phyloP scores from a whole-genome alignment of 495 filamentous ascomycete genomes.

The Pyrenopolyporus hunteri region DNA sequence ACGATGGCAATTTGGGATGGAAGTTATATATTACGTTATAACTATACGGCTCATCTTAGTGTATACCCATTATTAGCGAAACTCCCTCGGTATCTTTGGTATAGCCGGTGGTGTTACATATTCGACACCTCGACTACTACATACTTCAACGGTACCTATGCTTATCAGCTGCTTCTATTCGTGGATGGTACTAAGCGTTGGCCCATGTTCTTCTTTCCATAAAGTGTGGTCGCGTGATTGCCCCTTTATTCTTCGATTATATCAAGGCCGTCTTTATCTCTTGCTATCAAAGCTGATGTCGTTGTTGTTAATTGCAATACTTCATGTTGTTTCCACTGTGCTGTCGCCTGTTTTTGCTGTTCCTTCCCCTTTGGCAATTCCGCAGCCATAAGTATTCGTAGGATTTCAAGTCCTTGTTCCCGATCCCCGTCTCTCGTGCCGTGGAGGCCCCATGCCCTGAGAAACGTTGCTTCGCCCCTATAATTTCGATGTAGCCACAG shows the following conservation, averaged over 20 bases:
- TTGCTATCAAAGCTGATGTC: background rate
- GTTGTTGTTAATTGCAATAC: too few species aligned
- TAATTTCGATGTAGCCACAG: constrained; percentile 54
- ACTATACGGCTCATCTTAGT: too few species aligned
- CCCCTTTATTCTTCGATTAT: background rate
- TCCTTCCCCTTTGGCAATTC: constrained; percentile 26
- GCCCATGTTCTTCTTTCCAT: background rate
- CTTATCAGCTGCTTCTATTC: too few species aligned
- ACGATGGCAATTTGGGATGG: too few species aligned
- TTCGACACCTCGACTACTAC: too few species aligned
- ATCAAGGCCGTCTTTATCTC: background rate
- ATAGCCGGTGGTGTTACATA: too few species aligned
- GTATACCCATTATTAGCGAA: too few species aligned
- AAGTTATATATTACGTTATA: too few species aligned
- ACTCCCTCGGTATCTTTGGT: too few species aligned
- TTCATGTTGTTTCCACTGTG: too few species aligned
- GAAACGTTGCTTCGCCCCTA: constrained; percentile 48
- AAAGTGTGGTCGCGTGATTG: background rate
- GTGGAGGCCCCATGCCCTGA: constrained; percentile 51
- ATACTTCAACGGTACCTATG: too few species aligned
- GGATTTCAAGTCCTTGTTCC: constrained; percentile 43
- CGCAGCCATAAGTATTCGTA: constrained; percentile 47
- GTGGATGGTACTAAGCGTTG: too few species aligned
- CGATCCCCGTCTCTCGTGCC: constrained; percentile 41
- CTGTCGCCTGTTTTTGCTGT: background rate